Evolutionary conservation across 306 rosid genomes (phyloP).

Genomic region (Citrullus mucosospermus): DNA sequence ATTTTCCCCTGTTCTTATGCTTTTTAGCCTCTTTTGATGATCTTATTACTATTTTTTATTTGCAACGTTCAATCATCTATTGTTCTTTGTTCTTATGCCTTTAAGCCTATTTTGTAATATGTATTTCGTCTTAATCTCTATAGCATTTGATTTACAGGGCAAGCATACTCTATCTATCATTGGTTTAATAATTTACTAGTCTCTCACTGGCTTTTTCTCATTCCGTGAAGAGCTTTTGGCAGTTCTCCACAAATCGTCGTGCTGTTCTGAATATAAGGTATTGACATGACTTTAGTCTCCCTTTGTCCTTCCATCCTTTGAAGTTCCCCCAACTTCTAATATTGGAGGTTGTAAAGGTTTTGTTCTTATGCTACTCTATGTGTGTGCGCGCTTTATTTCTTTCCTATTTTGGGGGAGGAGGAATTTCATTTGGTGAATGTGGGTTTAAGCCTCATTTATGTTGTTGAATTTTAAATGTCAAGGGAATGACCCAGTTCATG

Average conservation of each 20-base stretch:
- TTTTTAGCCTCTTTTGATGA: background rate
- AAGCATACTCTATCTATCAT: background rate
- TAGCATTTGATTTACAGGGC: background rate
- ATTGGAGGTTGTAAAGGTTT: background rate
- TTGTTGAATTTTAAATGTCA: background rate
- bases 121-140: background rate
- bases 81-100: background rate
- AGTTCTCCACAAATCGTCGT: background rate
- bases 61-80: background rate
- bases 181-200: background rate
- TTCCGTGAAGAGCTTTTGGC: background rate
- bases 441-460: background rate
- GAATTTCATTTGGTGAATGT: background rate
- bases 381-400: background rate
- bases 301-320: background rate
- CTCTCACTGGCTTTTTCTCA: conserved; percentile 11
- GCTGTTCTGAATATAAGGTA: conserved; percentile 7
- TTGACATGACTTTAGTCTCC: background rate
- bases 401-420: background rate
- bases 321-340: background rate
- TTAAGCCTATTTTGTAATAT: background rate
- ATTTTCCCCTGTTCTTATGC: background rate
- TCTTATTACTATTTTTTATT: background rate
- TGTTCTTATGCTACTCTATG: background rate
- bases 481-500: background rate